Conservation (phyloP, 2,329 filamentous ascomycete genomes). For the Talaromyces islandicus region DNA sequence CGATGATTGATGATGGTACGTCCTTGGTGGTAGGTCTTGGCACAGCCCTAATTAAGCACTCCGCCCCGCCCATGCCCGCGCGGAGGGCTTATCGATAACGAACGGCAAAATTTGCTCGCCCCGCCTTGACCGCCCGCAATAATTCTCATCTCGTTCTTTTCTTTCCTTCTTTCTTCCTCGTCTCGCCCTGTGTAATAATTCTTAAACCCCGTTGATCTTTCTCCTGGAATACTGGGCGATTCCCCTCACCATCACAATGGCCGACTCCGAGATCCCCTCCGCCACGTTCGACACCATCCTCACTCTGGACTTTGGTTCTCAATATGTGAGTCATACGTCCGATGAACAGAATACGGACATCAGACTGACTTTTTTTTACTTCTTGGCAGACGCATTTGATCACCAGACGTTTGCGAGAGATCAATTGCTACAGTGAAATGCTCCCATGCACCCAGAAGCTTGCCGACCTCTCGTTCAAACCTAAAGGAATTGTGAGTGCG, state of each 20-base stretch:
- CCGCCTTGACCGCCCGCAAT: background rate
- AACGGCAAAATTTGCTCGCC: background rate
- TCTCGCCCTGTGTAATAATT: background rate
- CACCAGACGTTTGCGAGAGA: conserved; percentile 65
- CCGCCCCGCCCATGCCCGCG: too few relatives aligned
- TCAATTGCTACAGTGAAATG: conserved; percentile 83
- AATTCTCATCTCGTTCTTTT: too few relatives aligned
- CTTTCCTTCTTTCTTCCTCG: background rate
- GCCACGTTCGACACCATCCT: background rate
- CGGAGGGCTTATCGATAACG: too few relatives aligned
- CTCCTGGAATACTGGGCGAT: background rate
- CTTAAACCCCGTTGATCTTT: background rate
- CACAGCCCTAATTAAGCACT: too few relatives aligned
- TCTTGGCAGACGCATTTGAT: conserved; percentile 71
- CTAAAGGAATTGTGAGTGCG: conserved; percentile 59
- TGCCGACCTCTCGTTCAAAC: conserved; percentile 68
- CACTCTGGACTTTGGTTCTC: conserved; percentile 11
- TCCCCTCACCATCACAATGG: background rate
- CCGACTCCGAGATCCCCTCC: background rate
- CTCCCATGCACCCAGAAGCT: conserved; percentile 64
- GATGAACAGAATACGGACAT: background rate
- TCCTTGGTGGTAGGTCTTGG: too few relatives aligned
- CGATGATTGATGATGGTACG: too few relatives aligned
- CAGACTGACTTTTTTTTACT: conserved; percentile 41
- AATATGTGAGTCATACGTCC: background rate